Conservation (phyloP, 1,139 yeast genomes). For the Kluyveromyces sp. region DNA sequence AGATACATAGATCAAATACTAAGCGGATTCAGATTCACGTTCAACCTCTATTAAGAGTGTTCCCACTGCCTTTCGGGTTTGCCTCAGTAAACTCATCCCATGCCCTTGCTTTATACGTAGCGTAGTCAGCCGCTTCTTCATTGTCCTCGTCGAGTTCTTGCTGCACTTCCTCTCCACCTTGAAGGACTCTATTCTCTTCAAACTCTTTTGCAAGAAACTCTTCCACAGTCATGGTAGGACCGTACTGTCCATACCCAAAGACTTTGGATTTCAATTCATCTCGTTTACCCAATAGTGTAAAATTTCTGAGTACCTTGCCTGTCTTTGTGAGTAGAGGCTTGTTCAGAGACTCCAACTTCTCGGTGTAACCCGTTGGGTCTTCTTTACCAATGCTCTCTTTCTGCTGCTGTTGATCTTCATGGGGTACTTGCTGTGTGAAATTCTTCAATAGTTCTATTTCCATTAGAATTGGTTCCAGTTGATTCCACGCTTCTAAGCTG, state of each 20-base stretch:
- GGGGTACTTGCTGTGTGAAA: constrained; percentile 20
- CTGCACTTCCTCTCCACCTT: constrained; percentile 38
- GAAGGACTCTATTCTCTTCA: constrained; percentile 72
- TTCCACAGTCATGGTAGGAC: constrained; percentile 94
- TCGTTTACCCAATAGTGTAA: constrained; percentile 61
- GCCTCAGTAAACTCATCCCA: constrained; percentile 95
- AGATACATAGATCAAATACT: not conserved
- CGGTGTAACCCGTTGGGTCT: constrained; percentile 43
- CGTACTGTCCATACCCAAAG: constrained; percentile 83
- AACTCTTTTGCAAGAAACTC: constrained; percentile 83
- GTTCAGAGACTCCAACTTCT: constrained; percentile 43
- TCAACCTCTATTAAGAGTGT: constrained; percentile 75
- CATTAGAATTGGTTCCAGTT: constrained; percentile 28
- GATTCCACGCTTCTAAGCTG: constrained; percentile 46
- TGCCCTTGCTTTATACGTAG: constrained; percentile 59
- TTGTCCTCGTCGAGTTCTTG: constrained; percentile 51
- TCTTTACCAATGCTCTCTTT: constrained; percentile 10
- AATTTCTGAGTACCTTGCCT: constrained; percentile 79
- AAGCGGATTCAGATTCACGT: not conserved
- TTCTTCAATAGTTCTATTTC: constrained; percentile 26
- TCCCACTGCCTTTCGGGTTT: constrained; percentile 83
- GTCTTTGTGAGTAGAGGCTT: constrained; percentile 47
- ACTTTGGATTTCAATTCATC: constrained; percentile 58
- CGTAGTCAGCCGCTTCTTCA: constrained; percentile 41
- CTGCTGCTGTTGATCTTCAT: constrained; percentile 10